Base-by-base conservation (phyloP, 225 moss, liverwort and hornwort genomes). In the Straminergon stramineum region DNA sequence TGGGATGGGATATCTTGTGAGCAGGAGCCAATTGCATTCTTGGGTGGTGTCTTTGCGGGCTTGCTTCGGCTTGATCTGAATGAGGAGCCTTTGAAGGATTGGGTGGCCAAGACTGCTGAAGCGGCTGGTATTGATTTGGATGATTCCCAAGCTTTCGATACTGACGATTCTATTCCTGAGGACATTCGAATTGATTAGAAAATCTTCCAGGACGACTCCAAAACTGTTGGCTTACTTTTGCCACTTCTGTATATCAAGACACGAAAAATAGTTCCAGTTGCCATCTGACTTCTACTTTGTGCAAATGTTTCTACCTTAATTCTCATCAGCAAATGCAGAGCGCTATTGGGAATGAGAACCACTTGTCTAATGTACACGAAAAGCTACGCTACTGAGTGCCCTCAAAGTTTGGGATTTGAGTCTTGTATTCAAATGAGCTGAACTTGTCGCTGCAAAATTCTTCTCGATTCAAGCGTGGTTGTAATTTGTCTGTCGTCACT, bases 21-120 rank as follows among this genome's bases (percentile, higher is more conserved):
- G 86, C 93, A 99, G 98, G 98, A 99, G 88, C 98, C 98, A 75
- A 88, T 99, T 85, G 98, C 98, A 68, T 99, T 99, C 63, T 86
- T 99, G 60, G 98, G 97, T 26, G 98, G 98, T 80, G 66, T 97
- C 61, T 99, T 99, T 86, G 98, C 98, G 87, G 98, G 98, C 30
- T 86, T 99, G 87, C 92, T 99, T 73, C 95, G 98, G 87, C 91
- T 99, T 85, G 98, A 99, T 91, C 90, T 99, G 63, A 97, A 96
- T 61, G 98, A 99, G 91, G 98, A 99, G 74, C 98, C 98, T 51
- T 85, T 99, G 82, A 95, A 92, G 89, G 96, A 97, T 65, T 99
- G 98, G 98, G 94, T 99, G 84, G 96, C 97, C 64, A 96, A 94
- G 81, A 99, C 98, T 84, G 95, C 97, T 37, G 96, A 96, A 94